These are phyloP conservation scores for Mycena galopus DNA, from an alignment of 768 basidiomycete species.

Conservation along the genomic window DNA sequence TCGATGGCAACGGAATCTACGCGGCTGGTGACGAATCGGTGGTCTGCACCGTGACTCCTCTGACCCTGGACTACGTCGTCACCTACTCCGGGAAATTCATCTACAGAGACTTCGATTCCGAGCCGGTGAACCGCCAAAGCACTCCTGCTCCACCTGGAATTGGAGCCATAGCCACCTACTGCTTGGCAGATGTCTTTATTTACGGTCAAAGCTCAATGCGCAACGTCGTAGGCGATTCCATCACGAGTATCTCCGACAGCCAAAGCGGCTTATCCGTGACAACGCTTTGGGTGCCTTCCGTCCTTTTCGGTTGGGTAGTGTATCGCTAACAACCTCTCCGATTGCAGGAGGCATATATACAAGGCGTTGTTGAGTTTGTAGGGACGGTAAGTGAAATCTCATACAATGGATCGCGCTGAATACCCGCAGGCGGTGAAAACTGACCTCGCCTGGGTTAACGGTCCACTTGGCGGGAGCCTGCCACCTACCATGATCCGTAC, in stretches of 20 bases:
- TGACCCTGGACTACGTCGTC: background rate
- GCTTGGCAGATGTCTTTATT: background rate
- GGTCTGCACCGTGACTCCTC: background rate
- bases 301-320: background rate
- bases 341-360: background rate
- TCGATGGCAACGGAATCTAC: background rate
- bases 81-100: background rate
- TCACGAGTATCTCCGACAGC: background rate
- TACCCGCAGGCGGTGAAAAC: background rate
- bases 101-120: no score
- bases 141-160: background rate
- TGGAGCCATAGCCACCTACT: background rate
- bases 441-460: background rate
- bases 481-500: background rate
- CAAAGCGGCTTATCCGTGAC: background rate
- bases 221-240: background rate
- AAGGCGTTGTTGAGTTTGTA: background rate
- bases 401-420: background rate
- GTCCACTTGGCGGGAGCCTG: background rate
- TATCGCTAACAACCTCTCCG: background rate
- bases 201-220: background rate
- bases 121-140: background rate
- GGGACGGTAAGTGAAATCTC: background rate
- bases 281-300: background rate
- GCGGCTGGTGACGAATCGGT: background rate